These are phyloP conservation scores for Penicillium sp. DNA, from an alignment of 2,329 filamentous ascomycete genomes.

Conservation along the genomic window DNA sequence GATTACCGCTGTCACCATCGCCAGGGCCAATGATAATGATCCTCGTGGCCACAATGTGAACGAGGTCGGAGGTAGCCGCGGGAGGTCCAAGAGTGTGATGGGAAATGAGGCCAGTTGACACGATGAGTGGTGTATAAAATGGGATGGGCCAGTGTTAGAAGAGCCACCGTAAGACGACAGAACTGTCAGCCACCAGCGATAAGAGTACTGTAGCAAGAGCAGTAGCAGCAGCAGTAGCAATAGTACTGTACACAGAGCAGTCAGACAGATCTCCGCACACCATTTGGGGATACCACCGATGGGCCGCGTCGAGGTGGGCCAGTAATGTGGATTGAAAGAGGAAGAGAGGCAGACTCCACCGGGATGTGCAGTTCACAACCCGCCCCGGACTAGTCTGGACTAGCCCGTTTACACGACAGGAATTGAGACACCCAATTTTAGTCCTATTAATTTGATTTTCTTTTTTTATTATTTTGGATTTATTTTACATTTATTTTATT, in stretches of 20 bases:
- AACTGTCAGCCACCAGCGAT: too few species aligned
- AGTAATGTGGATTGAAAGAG: background rate
- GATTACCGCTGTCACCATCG: slow-evolving; percentile 30
- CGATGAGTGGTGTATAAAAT: background rate
- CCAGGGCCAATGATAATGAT: slow-evolving; percentile 22
- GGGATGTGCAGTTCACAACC: slow-evolving; percentile 10
- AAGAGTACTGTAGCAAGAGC: too few species aligned
- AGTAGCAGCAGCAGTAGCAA: too few species aligned
- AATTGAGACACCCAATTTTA: slow-evolving; percentile 12
- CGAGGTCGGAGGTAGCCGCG: slow-evolving; percentile 6
- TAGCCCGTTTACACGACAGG: slow-evolving; percentile 14
- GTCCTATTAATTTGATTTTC: background rate
- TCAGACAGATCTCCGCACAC: too few species aligned
- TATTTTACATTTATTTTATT: slow-evolving; percentile 8
- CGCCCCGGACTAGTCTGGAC: slow-evolving; percentile 21
- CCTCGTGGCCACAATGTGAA: slow-evolving; percentile 25
- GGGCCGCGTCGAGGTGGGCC: background rate
- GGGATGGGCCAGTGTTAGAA: background rate
- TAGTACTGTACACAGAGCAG: too few species aligned
- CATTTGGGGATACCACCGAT: too few species aligned
- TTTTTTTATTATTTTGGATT: background rate
- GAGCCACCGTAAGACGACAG: background rate
- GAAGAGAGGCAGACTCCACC: background rate
- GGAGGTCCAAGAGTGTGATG: background rate
- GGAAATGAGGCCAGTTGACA: background rate